phyloP scores from a whole-genome alignment of 2,329 filamentous ascomycete species.

The Tricladium varicosporioides region DNA sequence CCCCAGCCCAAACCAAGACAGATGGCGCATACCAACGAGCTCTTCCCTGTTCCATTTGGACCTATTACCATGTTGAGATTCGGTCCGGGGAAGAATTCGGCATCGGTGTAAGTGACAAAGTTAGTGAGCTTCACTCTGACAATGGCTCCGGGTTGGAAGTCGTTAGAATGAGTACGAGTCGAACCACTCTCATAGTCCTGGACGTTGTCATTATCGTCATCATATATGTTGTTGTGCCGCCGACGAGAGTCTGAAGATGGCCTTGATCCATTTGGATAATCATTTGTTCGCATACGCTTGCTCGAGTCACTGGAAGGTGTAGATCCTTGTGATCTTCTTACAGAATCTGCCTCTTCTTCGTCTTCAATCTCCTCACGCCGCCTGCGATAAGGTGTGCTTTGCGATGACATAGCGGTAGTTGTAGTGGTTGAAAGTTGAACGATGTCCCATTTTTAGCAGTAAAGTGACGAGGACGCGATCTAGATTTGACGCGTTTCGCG shows the following conservation, averaged over 20 bases:
- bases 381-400: constrained; percentile 11
- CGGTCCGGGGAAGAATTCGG: constrained; percentile 87
- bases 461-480: neutral
- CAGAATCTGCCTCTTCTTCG: constrained; percentile 24
- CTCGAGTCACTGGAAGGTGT: constrained; percentile 15
- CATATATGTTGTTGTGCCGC: neutral
- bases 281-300: constrained; percentile 29
- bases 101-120: constrained; percentile 93
- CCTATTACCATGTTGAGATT: constrained; percentile 98
- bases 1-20: constrained; percentile 87
- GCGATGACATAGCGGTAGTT: constrained; percentile 9
- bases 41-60: constrained; percentile 98
- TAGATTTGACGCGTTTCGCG: too few relatives aligned
- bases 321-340: constrained; percentile 19
- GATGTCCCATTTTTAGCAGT: neutral
- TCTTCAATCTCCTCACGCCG: constrained; percentile 26
- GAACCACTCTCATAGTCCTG: neutral
- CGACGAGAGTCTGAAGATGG: constrained; percentile 10
- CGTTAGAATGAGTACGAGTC: neutral
- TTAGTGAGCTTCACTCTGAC: constrained; percentile 81
- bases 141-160: constrained; percentile 69
- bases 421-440: neutral
- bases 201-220: constrained; percentile 6
- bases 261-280: constrained; percentile 14
- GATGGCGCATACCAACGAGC: constrained; percentile 94